A percentile compares a stretch with the other conserved stretches of the same genome.
Evolutionary conservation across 2,329 filamentous ascomycete species (phyloP).

Genomic region (Juglanconis sp.): DNA sequence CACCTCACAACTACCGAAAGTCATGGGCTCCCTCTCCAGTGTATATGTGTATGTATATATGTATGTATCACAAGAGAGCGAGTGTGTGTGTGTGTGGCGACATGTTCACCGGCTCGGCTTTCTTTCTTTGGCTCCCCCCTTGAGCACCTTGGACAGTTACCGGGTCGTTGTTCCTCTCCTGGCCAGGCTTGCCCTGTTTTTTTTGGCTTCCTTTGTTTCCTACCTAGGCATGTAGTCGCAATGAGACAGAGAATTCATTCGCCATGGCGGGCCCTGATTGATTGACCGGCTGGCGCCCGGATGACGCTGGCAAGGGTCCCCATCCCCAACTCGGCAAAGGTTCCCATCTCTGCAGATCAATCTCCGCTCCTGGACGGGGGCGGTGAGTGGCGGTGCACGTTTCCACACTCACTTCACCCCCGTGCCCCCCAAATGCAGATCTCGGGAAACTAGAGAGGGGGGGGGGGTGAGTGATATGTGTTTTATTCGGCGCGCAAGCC

Average conservation of each 20-base stretch:
- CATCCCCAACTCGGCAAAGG: neutral
- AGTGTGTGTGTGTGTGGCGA: too few species aligned
- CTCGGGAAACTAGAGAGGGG: neutral
- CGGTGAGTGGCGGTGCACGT: slow-evolving; percentile 6
- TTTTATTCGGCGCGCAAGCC: neutral
- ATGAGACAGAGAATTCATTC: too few species aligned
- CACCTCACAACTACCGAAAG: neutral
- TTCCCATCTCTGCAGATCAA: slow-evolving; percentile 2
- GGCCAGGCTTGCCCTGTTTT: too few species aligned
- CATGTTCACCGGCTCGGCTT: too few species aligned
- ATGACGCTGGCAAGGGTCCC: neutral
- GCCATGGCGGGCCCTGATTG: neutral
- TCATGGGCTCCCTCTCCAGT: neutral
- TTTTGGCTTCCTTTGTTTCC: too few species aligned
- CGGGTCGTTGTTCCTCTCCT: too few species aligned
- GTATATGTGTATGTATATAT: too few species aligned
- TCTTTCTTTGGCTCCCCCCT: too few species aligned
- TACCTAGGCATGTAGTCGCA: too few species aligned
- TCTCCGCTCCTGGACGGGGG: neutral
- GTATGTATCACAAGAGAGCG: too few species aligned
- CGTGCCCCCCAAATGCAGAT: neutral
- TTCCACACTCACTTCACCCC: neutral
- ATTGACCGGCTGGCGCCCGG: neutral
- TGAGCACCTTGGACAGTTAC: too few species aligned
- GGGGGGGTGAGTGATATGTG: neutral